phyloP scores from a whole-genome alignment of 495 filamentous ascomycete species.

The Neurospora sublineolata region DNA sequence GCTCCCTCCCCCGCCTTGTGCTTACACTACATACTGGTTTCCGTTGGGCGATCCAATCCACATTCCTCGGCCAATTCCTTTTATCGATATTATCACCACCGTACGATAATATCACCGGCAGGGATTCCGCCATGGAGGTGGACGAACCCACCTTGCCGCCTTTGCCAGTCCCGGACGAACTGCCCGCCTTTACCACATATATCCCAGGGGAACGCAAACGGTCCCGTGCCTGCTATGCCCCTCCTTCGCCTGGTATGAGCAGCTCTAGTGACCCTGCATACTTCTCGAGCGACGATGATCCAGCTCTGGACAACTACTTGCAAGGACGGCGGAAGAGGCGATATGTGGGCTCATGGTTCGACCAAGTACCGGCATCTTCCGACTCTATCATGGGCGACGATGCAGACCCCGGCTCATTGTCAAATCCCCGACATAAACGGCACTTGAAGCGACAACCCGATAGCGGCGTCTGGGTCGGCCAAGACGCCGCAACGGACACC shows the following conservation, averaged over 20 bases:
- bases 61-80: background rate
- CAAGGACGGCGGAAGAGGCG: conserved; percentile 40
- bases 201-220: conserved; percentile 33
- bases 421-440: conserved; percentile 36
- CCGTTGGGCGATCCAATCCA: background rate
- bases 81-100: background rate
- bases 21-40: background rate
- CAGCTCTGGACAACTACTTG: conserved; percentile 58
- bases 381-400: conserved; percentile 29
- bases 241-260: conserved; percentile 15
- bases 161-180: conserved; percentile 14
- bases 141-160: conserved; percentile 36
- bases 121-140: conserved; percentile 9
- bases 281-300: conserved; percentile 71
- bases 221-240: conserved; percentile 13
- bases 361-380: conserved; percentile 39
- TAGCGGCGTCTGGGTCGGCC: conserved; percentile 74
- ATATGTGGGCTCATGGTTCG: conserved; percentile 62
- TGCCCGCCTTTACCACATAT: conserved; percentile 16
- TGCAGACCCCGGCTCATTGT: conserved; percentile 12
- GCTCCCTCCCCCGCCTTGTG: background rate
- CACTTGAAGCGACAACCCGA: conserved; percentile 56
- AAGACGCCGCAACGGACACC: conserved; percentile 39
- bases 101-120: conserved; percentile 11
- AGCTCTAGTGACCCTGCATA: conserved; percentile 62